Evolutionary conservation across 1,139 yeast species (phyloP), one percentile per base, ranked within the genome.

Genomic region (Candida sojae): DNA sequence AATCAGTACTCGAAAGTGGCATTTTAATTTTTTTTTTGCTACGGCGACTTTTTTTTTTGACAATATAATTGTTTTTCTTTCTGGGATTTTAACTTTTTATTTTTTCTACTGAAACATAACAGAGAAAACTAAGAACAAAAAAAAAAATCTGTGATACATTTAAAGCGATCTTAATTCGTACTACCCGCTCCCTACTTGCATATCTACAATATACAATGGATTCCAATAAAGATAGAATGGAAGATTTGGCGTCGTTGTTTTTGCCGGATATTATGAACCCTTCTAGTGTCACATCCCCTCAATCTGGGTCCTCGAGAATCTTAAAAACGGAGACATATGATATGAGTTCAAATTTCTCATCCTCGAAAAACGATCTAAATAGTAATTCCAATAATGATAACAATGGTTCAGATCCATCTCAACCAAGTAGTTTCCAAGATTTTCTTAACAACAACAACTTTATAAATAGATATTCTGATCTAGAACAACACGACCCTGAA

Each of bases 211-310:
- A 35, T 17, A 3, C 28, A 11, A 48, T 45, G 52, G 48, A 52
- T 37, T 31, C 56, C 29, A 47, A 46, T 32, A 64, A 65, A 48
- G 68, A 64, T 35, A 57, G 64, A 32, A 64, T 68, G 40, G 78
- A 74, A 50, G 80, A 75, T 57, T 62, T 75, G 43, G 71, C 78
- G 39, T 67, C 78, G 30, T 63, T 75, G 45, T 75, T 75, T 46
- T 58, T 75, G 34, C 79, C 79, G 4, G 79, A 75, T 45, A 68
- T 72, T 28, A 62, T 73, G 33, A 73, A 68, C 45, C 70, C 64
- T 23, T 26, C 49, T 7, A 45, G 47, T n/a, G 21, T 38, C 8
- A 41, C 29, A n/a, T 30, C 47, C 12, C 35, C 46, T 34, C 36
- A 17, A 21, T 9, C 28, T 12, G 28, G 31, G 23, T 26, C 39